Conservation (phyloP, 1,284 basidiomycete species). For the Papiliotrema fonsecae region DNA sequence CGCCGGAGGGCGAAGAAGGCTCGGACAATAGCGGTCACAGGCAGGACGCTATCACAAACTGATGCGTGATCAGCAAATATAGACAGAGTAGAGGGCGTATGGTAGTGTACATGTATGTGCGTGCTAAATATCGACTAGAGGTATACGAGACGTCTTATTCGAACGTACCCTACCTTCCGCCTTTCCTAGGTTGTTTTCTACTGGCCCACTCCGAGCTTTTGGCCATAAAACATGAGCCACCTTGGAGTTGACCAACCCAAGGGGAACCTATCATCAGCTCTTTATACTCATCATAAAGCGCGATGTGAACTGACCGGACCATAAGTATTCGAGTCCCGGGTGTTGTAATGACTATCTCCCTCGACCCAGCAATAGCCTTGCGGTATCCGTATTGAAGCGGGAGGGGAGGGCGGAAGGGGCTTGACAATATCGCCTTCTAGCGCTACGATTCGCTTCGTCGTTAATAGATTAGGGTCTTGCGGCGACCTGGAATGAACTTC, state of each 20-base stretch:
- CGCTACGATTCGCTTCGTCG: slow-evolving; percentile 55
- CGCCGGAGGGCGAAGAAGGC: too few species aligned
- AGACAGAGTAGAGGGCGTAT: too few species aligned
- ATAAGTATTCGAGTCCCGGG: slow-evolving; percentile 51
- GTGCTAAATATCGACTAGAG: too few species aligned
- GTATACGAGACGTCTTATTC: too few species aligned
- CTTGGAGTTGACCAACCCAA: slow-evolving; percentile 47
- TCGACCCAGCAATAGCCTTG: slow-evolving; percentile 54
- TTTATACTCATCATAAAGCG: background rate
- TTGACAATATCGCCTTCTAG: slow-evolving; percentile 52
- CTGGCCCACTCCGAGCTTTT: slow-evolving; percentile 26
- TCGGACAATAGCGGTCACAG: too few species aligned
- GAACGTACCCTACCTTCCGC: too few species aligned
- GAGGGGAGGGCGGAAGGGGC: slow-evolving; percentile 44
- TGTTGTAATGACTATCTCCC: slow-evolving; percentile 52
- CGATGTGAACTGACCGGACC: slow-evolving; percentile 50
- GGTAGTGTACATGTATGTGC: too few species aligned
- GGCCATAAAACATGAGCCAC: slow-evolving; percentile 51
- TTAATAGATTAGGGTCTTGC: slow-evolving; percentile 48
- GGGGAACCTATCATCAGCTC: slow-evolving; percentile 34
- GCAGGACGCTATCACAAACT: too few species aligned
- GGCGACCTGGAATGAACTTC: slow-evolving; percentile 47
- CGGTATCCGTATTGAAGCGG: slow-evolving; percentile 43
- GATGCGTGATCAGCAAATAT: too few species aligned
- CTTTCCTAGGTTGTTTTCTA: slow-evolving; percentile 26